Percentiles rank a stretch among this genome's conserved stretches.
phyloP scores from a whole-genome alignment of 306 rosid genomes.

The Rosa chinensis region DNA sequence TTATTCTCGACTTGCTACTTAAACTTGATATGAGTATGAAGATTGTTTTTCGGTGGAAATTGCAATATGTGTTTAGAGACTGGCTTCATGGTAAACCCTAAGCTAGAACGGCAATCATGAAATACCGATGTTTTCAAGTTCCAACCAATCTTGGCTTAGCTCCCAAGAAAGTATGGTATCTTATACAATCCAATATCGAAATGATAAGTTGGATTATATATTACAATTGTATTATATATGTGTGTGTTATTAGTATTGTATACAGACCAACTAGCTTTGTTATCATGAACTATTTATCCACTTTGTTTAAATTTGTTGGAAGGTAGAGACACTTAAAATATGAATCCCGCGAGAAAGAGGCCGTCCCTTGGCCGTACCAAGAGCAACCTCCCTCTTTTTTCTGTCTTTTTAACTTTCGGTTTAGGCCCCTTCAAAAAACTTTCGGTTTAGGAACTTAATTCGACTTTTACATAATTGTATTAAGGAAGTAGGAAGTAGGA shows the following conservation, averaged over 20 bases:
- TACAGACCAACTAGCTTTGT: neutral
- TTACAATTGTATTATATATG: too few species aligned
- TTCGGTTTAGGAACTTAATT: neutral
- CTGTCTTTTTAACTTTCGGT: neutral
- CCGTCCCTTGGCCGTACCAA: neutral
- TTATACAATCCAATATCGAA: neutral
- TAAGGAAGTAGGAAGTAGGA: neutral
- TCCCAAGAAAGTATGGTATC: neutral
- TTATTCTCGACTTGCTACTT: too few species aligned
- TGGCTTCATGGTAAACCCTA: neutral
- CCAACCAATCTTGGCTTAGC: neutral
- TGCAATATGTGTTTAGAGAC: too few species aligned
- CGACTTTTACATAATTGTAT: neutral
- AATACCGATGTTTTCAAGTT: neutral
- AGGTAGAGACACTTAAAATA: neutral
- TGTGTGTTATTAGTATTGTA: too few species aligned
- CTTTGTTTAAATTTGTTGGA: neutral
- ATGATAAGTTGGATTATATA: neutral
- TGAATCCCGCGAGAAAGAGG: neutral
- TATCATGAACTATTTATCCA: neutral
- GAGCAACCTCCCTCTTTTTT: neutral
- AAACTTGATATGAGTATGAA: too few species aligned
- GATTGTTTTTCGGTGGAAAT: too few species aligned
- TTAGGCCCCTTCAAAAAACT: neutral
- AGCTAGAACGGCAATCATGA: neutral